Conservation (phyloP, 805 yeast species). For the Candida maltosa region DNA sequence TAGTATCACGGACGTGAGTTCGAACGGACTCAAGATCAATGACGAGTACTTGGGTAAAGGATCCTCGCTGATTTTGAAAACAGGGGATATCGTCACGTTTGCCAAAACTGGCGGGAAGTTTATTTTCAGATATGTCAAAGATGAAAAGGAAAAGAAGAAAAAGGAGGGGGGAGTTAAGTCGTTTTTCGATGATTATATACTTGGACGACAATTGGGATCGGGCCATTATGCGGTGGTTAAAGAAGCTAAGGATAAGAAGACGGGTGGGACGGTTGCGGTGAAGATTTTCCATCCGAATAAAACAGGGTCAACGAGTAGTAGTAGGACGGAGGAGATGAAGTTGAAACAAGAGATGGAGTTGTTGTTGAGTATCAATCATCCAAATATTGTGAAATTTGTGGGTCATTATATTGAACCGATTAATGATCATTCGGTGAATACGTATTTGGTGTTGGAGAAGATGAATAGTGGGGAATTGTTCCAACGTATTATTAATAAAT, state of each 20-base stretch:
- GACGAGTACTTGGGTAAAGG: conserved; percentile 51
- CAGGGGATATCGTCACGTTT: conserved; percentile 63
- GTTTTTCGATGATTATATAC: conserved; percentile 54
- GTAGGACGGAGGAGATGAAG: conserved; percentile 32
- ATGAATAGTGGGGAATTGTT: conserved; percentile 74
- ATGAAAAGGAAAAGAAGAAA: conserved; percentile 16
- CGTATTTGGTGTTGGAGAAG: conserved; percentile 68
- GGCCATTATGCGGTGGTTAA: conserved; percentile 84
- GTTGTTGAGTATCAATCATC: conserved; percentile 62
- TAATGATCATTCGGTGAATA: conserved; percentile 48
- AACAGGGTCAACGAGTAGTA: conserved; percentile 13
- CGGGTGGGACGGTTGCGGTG: conserved; percentile 67
- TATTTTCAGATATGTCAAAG: conserved; percentile 43
- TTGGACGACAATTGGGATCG: conserved; percentile 62
- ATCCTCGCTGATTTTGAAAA: conserved; percentile 46
- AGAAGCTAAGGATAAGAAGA: conserved; percentile 55
- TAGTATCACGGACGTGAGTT: conserved; percentile 53
- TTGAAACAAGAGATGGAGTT: conserved; percentile 68
- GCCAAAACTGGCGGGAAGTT: conserved; percentile 50
- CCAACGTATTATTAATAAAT: conserved; percentile 66
- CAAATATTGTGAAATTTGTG: conserved; percentile 65
- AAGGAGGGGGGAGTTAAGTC: conserved; percentile 27
- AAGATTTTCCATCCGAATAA: conserved; percentile 65
- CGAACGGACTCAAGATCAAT: conserved; percentile 69
- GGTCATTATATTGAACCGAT: conserved; percentile 54